Evolutionary conservation across 2,329 filamentous ascomycete genomes (phyloP), one percentile per base, ranked within the genome.

Genomic region (Aureobasidium sp.): DNA sequence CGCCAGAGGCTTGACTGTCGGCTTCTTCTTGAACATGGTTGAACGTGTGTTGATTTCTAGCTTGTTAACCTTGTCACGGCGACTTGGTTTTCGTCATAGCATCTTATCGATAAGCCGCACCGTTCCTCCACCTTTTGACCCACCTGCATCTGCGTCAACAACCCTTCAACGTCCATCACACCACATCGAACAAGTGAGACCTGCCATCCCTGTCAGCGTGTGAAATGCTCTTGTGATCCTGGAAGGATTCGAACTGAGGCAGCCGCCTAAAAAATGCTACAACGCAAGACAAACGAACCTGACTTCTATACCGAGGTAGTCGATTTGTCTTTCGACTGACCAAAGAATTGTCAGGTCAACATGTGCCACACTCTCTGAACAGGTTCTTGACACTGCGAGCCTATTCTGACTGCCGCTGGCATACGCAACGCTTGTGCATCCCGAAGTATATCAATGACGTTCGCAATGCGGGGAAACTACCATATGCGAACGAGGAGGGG

Each of bases 1-100:
- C 4, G 85, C 79, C 14, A 86, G 76, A 19, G 85, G 83, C 75
- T 88, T 89, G 76, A 89, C 60, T 15, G 64, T 67, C 2, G 71
- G 71, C 64, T 73, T 74, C 68, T 74, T 74, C 63, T 73, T 74
- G 68, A 74, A 74, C 72, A 74, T 74, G 52, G 9, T 60, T 47
- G 48, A 14, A 15, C 4, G 39, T 44, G 17, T 44, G 37, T 42
- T 24, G 9, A 3, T 42, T 40, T 15, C 9, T 12, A 6, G 35
- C 4, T n/a, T 40, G 22, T 31, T 37, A 11, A 29, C 17, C 52
- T 56, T 44, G 52, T 56, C 52, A 44, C 44, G 24, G 22, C 19
- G 4, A 29, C 2, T 31, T 54, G 31, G 8, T 54, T 54, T 54
- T 40, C 35, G 50, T 53, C 49, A 53, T 53, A 53, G 22, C 24